Percentiles rank a stretch among this genome's conserved stretches.
Conservation (phyloP, 164 flowering plant species). For the Nymphaea colorata region DNA sequence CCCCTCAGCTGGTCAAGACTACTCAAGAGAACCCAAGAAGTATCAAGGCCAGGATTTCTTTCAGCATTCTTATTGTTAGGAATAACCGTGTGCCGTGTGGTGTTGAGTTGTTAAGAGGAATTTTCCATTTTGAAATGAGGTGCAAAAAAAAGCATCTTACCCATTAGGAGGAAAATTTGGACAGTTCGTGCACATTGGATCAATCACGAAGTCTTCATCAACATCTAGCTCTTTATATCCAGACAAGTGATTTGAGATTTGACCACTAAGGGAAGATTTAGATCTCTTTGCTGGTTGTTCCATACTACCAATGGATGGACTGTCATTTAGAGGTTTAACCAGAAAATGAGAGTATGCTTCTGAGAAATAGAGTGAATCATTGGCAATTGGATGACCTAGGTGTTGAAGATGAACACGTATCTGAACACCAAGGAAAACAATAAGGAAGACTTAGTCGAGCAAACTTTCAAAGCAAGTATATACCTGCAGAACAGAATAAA, state of each 20-base stretch:
- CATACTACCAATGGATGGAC: not conserved
- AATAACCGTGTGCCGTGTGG: too few species aligned
- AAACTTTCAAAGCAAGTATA: not conserved
- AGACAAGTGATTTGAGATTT: slow-evolving; percentile 3
- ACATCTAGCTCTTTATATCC: slow-evolving; percentile 15
- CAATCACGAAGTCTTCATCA: slow-evolving; percentile 46
- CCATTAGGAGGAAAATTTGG: slow-evolving; percentile 89
- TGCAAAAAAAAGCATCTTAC: slow-evolving; percentile 22
- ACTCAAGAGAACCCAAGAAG: too few species aligned
- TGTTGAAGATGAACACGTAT: slow-evolving; percentile 82
- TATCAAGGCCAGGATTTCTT: too few species aligned
- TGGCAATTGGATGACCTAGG: slow-evolving; percentile 86
- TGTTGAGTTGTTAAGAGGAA: too few species aligned
- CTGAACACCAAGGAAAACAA: slow-evolving; percentile 17
- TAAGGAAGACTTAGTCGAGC: not conserved
- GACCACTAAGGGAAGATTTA: slow-evolving; percentile 1
- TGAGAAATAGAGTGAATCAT: slow-evolving; percentile 68
- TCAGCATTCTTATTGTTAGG: too few species aligned
- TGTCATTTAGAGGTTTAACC: slow-evolving; percentile 38
- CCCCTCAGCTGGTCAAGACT: too few species aligned
- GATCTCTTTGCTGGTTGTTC: not conserved
- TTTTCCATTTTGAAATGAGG: too few species aligned
- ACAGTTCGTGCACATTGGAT: slow-evolving; percentile 92
- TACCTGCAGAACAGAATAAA: not conserved
- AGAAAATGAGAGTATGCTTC: slow-evolving; percentile 25